phyloP scores from a whole-genome alignment of 768 basidiomycete genomes.

The Pisolithus marmoratus region DNA sequence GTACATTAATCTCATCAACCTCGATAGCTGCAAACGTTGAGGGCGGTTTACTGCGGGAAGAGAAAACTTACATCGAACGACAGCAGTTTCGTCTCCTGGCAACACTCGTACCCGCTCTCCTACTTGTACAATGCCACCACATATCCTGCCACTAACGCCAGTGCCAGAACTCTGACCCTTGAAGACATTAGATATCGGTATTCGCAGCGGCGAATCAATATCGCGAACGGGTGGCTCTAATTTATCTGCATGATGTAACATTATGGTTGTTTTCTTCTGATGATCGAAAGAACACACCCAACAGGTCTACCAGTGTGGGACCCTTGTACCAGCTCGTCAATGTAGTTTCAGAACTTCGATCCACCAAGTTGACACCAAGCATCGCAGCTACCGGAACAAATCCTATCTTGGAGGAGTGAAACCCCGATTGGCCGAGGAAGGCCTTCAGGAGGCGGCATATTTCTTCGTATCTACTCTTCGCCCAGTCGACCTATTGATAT shows the following conservation, averaged over 20 bases:
- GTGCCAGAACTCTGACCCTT: conserved; percentile 77
- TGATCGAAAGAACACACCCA: conserved; percentile 48
- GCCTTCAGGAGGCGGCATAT: conserved; percentile 69
- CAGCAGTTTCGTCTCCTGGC: conserved; percentile 86
- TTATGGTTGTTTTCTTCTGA: not conserved
- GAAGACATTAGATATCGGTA: conserved; percentile 95
- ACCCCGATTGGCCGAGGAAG: conserved; percentile 88
- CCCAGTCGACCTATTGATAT: conserved; percentile 77
- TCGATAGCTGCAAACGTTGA: conserved; percentile 62
- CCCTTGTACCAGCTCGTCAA: conserved; percentile 79
- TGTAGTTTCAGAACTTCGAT: conserved; percentile 37
- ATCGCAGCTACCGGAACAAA: conserved; percentile 91
- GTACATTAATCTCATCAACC: conserved; percentile 65
- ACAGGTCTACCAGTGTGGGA: conserved; percentile 73
- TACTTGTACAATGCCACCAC: conserved; percentile 85
- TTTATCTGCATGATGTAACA: conserved; percentile 45
- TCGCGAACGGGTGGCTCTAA: conserved; percentile 79
- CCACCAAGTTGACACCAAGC: conserved; percentile 77
- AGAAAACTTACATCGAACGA: conserved; percentile 57
- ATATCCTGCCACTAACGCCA: conserved; percentile 78
- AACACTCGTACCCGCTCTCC: conserved; percentile 83
- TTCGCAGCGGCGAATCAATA: conserved; percentile 67
- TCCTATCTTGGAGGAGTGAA: conserved; percentile 66
- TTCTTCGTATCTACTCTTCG: conserved; percentile 75
- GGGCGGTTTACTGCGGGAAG: not conserved